Conservation (phyloP, 345 rosid genomes). For the Lepidium africanum region DNA sequence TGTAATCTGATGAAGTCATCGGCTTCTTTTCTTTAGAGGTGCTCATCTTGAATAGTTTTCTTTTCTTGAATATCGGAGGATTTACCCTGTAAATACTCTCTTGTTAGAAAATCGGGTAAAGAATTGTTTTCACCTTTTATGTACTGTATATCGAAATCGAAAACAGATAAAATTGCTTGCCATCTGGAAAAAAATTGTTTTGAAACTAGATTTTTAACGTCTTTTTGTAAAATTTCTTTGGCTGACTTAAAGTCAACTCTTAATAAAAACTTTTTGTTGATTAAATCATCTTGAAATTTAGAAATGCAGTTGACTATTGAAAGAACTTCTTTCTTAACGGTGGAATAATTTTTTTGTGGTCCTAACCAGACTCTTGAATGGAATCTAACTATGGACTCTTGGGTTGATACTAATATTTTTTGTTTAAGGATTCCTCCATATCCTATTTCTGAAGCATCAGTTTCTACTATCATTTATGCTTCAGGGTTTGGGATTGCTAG, state of each 20-base stretch:
- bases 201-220: not conserved
- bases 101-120: not conserved
- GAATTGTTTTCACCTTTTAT: not conserved
- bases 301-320: not conserved
- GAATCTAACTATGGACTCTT: not conserved
- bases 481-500: not conserved
- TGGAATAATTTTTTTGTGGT: not conserved
- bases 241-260: not conserved
- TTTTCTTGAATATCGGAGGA: no score
- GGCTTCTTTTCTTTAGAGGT: not conserved
- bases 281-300: not conserved
- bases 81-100: not conserved
- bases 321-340: not conserved
- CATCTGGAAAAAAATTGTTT: not conserved
- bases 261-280: not conserved
- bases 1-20: not conserved
- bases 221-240: not conserved
- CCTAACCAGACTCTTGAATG: not conserved
- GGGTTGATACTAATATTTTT: not conserved
- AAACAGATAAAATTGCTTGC: not conserved
- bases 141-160: not conserved
- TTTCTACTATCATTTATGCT: not conserved
- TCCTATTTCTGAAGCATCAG: not conserved
- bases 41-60: not conserved
- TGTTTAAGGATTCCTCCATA: not conserved